Percentiles rank a stretch among this genome's conserved stretches.
Conservation (phyloP, 345 rosid genomes). For the Laguncularia racemosa region DNA sequence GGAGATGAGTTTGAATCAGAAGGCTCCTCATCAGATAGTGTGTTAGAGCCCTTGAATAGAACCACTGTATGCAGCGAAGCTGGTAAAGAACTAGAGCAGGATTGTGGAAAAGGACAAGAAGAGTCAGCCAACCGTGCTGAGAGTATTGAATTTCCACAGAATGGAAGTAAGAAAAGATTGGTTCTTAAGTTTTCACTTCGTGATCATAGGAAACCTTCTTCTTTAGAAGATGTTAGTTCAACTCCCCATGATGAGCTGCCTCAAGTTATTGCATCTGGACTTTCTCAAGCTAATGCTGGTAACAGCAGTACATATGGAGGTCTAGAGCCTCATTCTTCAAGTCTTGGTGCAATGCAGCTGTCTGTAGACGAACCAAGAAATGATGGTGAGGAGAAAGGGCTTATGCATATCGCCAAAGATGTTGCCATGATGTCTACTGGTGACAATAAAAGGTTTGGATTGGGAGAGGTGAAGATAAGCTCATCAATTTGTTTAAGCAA, state of each 20-base stretch:
- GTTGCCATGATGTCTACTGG: slow-evolving; percentile 29
- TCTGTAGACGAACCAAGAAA: slow-evolving; percentile 19
- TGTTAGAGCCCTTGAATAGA: slow-evolving; percentile 23
- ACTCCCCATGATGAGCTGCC: slow-evolving; percentile 22
- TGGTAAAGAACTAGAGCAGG: slow-evolving; percentile 33
- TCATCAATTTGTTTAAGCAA: slow-evolving; percentile 28
- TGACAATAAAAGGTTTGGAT: slow-evolving; percentile 28
- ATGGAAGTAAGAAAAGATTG: slow-evolving; percentile 60
- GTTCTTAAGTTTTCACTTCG: slow-evolving; percentile 65
- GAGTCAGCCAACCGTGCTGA: slow-evolving; percentile 25
- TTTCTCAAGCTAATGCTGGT: slow-evolving; percentile 23
- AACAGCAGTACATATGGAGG: slow-evolving; percentile 26
- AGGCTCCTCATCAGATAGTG: slow-evolving; percentile 56
- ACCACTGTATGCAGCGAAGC: slow-evolving; percentile 25
- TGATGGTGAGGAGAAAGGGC: slow-evolving; percentile 25
- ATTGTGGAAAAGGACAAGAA: slow-evolving; percentile 21
- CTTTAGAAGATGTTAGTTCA: slow-evolving; percentile 29
- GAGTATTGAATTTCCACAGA: slow-evolving; percentile 36
- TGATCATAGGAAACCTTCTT: slow-evolving; percentile 41
- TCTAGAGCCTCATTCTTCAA: slow-evolving; percentile 32
- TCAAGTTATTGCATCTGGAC: slow-evolving; percentile 20
- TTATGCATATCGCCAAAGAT: slow-evolving; percentile 16
- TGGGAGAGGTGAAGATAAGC: slow-evolving; percentile 47
- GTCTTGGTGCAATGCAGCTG: slow-evolving; percentile 24
- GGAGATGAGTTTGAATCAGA: slow-evolving; percentile 50